Conservation (phyloP, 257 asterid genomes). For the Solanum microdontum region DNA sequence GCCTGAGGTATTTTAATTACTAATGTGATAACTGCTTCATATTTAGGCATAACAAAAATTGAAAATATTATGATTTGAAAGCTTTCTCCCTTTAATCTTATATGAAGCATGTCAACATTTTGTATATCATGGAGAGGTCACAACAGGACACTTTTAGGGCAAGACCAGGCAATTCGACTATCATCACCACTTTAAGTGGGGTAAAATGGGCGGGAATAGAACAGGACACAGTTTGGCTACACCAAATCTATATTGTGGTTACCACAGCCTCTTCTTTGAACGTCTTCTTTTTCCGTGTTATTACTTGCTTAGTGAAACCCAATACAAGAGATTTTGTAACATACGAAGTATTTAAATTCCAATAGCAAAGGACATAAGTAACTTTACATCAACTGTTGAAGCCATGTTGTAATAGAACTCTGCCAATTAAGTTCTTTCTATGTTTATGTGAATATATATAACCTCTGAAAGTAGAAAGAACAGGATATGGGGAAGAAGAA, state of each 20-base stretch:
- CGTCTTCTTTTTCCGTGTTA: not conserved
- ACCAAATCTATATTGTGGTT: not conserved
- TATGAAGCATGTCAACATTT: not conserved
- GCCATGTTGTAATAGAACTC: not conserved
- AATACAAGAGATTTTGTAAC: not conserved
- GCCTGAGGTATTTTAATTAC: slow-evolving; percentile 54
- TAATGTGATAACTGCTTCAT: not conserved
- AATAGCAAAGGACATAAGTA: not conserved
- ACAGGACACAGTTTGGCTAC: not conserved
- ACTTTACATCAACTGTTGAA: not conserved
- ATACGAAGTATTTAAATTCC: not conserved
- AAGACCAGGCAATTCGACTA: not conserved
- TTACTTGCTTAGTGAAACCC: not conserved
- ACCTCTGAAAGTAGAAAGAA: not conserved
- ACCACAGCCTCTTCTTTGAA: not conserved
- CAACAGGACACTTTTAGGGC: not conserved
- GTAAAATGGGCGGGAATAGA: not conserved
- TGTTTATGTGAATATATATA: not conserved
- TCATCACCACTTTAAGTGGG: not conserved
- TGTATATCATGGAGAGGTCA: not conserved
- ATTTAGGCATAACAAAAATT: not conserved
- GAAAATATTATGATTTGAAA: not conserved
- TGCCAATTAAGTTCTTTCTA: not conserved
- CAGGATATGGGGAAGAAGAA: not conserved
- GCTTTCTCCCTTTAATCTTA: not conserved